Conservation (phyloP, 2,329 filamentous ascomycete genomes). For the Capronia epimyces region DNA sequence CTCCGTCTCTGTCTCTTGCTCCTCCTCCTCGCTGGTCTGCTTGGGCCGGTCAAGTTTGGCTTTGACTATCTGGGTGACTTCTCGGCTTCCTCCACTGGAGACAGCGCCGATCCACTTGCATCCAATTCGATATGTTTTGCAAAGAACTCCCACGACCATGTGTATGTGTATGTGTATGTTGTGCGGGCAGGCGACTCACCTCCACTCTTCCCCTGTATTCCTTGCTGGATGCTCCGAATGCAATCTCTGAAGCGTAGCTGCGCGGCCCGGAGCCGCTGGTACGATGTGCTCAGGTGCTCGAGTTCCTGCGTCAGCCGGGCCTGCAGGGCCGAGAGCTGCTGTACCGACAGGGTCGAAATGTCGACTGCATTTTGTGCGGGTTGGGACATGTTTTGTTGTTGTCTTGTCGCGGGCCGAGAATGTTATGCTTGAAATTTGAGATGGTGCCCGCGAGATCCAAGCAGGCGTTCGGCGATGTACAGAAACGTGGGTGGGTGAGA, state of each 20-base stretch:
- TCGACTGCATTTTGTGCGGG: conserved; percentile 47
- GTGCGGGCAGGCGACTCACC: conserved; percentile 10
- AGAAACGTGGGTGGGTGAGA: not conserved
- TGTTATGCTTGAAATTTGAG: too few relatives aligned
- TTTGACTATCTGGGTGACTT: too few relatives aligned
- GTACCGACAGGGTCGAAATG: conserved; percentile 70
- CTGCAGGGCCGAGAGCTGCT: conserved; percentile 86
- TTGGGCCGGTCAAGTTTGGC: too few relatives aligned
- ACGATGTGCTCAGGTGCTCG: conserved; percentile 85
- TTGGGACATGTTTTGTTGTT: conserved; percentile 13
- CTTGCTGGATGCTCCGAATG: conserved; percentile 65
- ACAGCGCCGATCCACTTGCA: too few relatives aligned
- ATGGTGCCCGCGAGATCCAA: too few relatives aligned
- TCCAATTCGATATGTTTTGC: not conserved
- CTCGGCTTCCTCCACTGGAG: too few relatives aligned
- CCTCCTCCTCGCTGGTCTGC: too few relatives aligned
- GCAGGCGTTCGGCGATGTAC: not conserved
- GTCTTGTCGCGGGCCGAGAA: too few relatives aligned
- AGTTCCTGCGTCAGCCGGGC: conserved; percentile 95
- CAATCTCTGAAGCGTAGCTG: conserved; percentile 92
- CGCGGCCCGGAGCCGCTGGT: conserved; percentile 80
- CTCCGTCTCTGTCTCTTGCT: too few relatives aligned
- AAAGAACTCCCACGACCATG: not conserved
- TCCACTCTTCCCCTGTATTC: conserved; percentile 38
- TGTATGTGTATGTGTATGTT: not conserved